Base-by-base conservation (phyloP, 305 asterid genomes). In the Rubia peregrina region DNA sequence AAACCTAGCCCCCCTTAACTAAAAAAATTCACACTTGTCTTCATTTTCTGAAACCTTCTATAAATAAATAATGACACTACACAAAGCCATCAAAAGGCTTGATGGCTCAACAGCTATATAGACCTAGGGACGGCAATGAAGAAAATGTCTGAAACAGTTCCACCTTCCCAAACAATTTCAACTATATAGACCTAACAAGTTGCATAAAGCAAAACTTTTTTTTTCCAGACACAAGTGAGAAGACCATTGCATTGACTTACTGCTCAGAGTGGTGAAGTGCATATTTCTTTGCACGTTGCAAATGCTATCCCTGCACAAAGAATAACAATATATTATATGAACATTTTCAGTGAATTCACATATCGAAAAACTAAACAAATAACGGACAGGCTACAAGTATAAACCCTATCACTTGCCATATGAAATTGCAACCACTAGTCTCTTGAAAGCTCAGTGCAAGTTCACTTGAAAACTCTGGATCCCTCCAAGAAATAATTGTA, bases 401-500 rank as follows among this genome's bases (percentile, higher is more conserved):
- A 57, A 75, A 61, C 51, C 75, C 72, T 63, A 36, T 70, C 78
- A 91, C 96, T 88, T 84, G 83, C 99, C 99, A 95, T 85, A 92
- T 90, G 80, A 85, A 88, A 71, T 95, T 76, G 92, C 99, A 95
- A 65, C 99, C 99, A 30, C 91, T 82, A 16, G 88, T 84, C 87
- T 95, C 98, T 81, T 90, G 98, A 82, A 92, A 92, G 89, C 98
- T 95, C 75, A 95, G 99, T 65, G 99, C 99, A 82, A 95, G 82
- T 77, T 95, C 99, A 62, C 94, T 90, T 71, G 97, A 83, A 80
- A 80, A 82, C 73, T 91, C 97, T 46, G 95, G 94, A 86, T 95
- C 99, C 85, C 91, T 84, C 99, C 99, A 95, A 13, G 98, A 95
- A 77, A 95, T 90, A 74, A 95, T 90, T 72, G 99, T 95, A 74